Evolutionary conservation across 352 stramenopile species (phyloP).

Genomic region (Globisporangium polare): DNA sequence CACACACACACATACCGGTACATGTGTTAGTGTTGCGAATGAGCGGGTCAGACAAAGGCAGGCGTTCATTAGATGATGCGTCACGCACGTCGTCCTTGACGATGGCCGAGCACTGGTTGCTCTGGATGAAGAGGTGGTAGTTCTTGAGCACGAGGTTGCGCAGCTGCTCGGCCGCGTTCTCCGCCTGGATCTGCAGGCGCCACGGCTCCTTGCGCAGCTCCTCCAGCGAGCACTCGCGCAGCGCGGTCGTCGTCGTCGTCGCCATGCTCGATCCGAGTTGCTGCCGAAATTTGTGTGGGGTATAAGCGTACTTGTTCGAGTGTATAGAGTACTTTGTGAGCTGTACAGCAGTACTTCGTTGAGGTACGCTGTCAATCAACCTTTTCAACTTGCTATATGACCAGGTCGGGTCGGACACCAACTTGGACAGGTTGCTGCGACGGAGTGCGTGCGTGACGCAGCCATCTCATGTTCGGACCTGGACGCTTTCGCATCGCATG

Average conservation of each 20-base stretch:
- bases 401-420: neutral
- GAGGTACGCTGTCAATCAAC: neutral
- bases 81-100: conserved; percentile 69
- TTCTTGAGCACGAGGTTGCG: conserved; percentile 83
- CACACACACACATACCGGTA: conserved; percentile 6
- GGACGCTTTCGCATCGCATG: neutral
- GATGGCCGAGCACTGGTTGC: conserved; percentile 79
- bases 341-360: neutral
- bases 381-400: neutral
- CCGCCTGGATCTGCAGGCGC: conserved; percentile 75
- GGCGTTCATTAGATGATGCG: neutral
- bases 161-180: conserved; percentile 72
- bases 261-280: neutral
- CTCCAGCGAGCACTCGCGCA: conserved; percentile 63
- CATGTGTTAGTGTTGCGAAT: neutral
- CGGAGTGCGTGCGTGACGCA: neutral
- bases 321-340: neutral
- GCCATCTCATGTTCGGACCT: neutral
- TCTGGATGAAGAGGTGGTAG: conserved; percentile 91
- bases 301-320: neutral
- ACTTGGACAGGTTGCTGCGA: neutral
- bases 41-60: neutral
- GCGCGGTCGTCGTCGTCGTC: conserved; percentile 19
- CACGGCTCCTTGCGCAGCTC: conserved; percentile 85
- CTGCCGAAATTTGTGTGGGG: neutral